phyloP scores from a whole-genome alignment of 768 basidiomycete species.

The Thelephora aurantiotincta region DNA sequence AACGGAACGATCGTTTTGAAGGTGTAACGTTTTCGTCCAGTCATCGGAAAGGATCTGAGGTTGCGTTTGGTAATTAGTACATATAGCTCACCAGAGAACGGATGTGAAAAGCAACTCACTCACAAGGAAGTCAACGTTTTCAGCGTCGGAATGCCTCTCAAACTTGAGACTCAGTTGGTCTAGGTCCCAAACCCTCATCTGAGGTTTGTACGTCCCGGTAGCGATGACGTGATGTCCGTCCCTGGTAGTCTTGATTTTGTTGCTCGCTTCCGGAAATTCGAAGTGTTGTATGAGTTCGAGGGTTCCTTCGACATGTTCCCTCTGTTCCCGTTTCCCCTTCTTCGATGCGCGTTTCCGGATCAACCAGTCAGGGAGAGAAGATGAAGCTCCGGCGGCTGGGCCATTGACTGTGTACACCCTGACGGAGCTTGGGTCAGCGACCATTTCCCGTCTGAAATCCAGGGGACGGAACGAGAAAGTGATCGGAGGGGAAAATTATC shows the following conservation, averaged over 20 bases:
- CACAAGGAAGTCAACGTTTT: constrained; percentile 96
- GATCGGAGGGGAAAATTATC: no score
- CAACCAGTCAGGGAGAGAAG: constrained; percentile 92
- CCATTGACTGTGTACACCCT: constrained; percentile 97
- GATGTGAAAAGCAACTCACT: constrained; percentile 30
- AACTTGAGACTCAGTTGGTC: constrained; percentile 89
- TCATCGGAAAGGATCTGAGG: constrained; percentile 85
- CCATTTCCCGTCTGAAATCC: constrained; percentile 2
- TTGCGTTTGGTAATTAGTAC: not conserved
- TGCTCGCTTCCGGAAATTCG: constrained; percentile 94
- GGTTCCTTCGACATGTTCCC: constrained; percentile 70
- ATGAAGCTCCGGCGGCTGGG: constrained; percentile 71
- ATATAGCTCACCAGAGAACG: no score
- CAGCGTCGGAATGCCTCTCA: constrained; percentile 86
- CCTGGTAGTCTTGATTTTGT: constrained; percentile 76
- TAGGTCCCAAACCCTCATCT: constrained; percentile 92
- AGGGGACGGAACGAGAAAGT: not conserved
- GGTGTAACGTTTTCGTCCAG: constrained; percentile 97
- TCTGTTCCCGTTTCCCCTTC: constrained; percentile 49
- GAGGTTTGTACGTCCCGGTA: constrained; percentile 96
- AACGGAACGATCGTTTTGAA: constrained; percentile 91
- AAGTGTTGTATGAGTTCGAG: constrained; percentile 92
- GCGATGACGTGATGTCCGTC: constrained; percentile 91
- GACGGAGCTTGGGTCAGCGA: constrained; percentile 28
- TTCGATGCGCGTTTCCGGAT: constrained; percentile 53